Conservation (phyloP, 2,329 filamentous ascomycete species). For the Colletotrichum zoysiae region DNA sequence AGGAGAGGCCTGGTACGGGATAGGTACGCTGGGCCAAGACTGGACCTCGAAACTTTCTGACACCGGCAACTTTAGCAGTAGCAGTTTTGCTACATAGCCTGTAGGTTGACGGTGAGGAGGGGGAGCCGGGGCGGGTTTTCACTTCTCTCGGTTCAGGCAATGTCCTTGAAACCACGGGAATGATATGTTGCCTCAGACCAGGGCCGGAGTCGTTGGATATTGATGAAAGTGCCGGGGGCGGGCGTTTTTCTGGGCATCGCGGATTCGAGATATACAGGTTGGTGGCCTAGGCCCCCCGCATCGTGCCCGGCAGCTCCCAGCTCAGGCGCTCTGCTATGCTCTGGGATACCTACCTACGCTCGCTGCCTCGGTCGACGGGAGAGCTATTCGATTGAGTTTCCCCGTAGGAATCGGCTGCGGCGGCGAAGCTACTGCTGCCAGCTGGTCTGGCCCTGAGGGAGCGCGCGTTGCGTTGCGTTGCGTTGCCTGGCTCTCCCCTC, state of each 20-base stretch:
- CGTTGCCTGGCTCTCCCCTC: slow-evolving; percentile 5
- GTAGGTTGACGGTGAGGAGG: neutral
- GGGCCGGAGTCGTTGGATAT: slow-evolving; percentile 30
- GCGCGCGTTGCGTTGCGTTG: neutral
- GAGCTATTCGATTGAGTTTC: neutral
- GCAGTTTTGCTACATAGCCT: neutral
- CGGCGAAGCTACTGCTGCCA: slow-evolving; percentile 1
- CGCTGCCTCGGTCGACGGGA: slow-evolving; percentile 13
- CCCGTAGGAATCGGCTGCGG: neutral
- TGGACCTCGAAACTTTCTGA: neutral
- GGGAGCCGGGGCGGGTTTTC: neutral
- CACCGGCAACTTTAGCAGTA: slow-evolving; percentile 9
- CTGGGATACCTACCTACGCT: neutral
- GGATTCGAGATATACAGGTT: slow-evolving; percentile 3
- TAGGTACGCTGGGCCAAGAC: neutral
- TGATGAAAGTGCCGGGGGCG: slow-evolving; percentile 10
- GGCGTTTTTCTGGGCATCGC: neutral
- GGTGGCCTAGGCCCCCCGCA: neutral
- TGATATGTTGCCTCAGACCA: neutral
- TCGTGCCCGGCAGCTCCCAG: neutral
- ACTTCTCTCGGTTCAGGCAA: neutral
- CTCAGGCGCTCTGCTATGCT: neutral
- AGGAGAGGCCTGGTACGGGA: slow-evolving; percentile 6
- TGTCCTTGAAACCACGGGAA: slow-evolving; percentile 9
- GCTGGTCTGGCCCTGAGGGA: neutral